These are phyloP conservation scores for Microsporum audouinii DNA, from an alignment of 2,329 filamentous ascomycete species.

Conservation along the genomic window DNA sequence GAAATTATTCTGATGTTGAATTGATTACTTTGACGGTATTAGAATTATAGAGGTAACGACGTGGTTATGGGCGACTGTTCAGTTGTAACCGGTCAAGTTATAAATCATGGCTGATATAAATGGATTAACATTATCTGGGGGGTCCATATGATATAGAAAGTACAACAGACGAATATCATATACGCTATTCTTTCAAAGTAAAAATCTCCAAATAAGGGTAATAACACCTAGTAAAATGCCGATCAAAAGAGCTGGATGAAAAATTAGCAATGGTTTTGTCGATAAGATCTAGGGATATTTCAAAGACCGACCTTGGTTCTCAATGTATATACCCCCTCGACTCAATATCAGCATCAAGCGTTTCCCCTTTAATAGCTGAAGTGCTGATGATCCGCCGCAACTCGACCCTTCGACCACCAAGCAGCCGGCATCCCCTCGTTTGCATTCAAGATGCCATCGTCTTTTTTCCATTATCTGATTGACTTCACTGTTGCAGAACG, in stretches of 20 bases:
- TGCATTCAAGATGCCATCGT: slow-evolving; percentile 32
- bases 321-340: background rate
- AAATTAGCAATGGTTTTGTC: background rate
- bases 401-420: slow-evolving; percentile 27
- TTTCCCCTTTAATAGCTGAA: background rate
- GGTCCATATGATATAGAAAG: no score
- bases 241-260: background rate
- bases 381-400: slow-evolving; percentile 10
- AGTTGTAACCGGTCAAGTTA: no score
- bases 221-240: background rate
- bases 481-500: slow-evolving; percentile 33
- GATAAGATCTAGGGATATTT: background rate
- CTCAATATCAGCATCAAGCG: slow-evolving; percentile 3
- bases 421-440: slow-evolving; percentile 23
- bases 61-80: no score
- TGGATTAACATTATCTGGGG: no score
- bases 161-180: no score
- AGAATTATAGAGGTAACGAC: no score
- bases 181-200: background rate
- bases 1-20: no score
- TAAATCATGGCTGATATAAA: no score
- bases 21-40: no score
- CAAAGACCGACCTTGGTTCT: slow-evolving; percentile 8
- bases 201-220: background rate
- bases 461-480: slow-evolving; percentile 32